Evolutionary conservation across 805 yeast species (phyloP), one percentile per base, ranked within the genome.

Genomic region (Isabelozyma gotoi): DNA sequence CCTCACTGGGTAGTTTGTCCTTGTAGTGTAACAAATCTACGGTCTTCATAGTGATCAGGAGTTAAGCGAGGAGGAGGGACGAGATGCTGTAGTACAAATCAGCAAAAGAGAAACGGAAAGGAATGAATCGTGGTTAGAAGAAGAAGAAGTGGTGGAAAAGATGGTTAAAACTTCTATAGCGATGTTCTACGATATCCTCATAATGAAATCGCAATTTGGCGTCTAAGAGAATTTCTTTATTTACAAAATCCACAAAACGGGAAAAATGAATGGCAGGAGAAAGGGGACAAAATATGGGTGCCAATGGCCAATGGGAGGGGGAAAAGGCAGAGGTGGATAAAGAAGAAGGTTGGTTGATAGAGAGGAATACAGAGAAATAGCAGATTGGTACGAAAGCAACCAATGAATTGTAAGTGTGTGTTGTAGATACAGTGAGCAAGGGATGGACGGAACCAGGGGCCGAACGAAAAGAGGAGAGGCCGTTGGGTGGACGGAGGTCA

Each of bases 11-110:
- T 24, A 60, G 38, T 38, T 51, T 46, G 14, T 39, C 39, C 8
- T 47, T 40, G 20, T 35, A 18, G 18, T 47, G 38, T 27, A 50
- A 38, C 10, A 67, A 48, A 38, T 62, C 62, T 24, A 68, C 49
- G 2, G 63, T 51, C 39, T 62, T 68, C 73, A 67, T 67, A 10
- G 12, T 41, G 36, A 31, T 21, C n/a, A 16, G 7, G 7, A 34
- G 7, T 21, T 21, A 7, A 21, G 10, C 29, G 29, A 21, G n/a
- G n/a, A n/a, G n/a, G n/a, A n/a, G n/a, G n/a, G n/a, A n/a, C n/a
- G n/a, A n/a, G n/a, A n/a, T n/a, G n/a, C n/a, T n/a, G n/a, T n/a
- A n/a, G n/a, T n/a, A n/a, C n/a, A n/a, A n/a, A n/a, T n/a, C n/a
- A n/a, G n/a, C n/a, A n/a, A n/a, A n/a, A n/a, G n/a, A n/a, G n/a